phyloP scores from a whole-genome alignment of 2,329 filamentous ascomycete genomes.

The Cadophora gregata region DNA sequence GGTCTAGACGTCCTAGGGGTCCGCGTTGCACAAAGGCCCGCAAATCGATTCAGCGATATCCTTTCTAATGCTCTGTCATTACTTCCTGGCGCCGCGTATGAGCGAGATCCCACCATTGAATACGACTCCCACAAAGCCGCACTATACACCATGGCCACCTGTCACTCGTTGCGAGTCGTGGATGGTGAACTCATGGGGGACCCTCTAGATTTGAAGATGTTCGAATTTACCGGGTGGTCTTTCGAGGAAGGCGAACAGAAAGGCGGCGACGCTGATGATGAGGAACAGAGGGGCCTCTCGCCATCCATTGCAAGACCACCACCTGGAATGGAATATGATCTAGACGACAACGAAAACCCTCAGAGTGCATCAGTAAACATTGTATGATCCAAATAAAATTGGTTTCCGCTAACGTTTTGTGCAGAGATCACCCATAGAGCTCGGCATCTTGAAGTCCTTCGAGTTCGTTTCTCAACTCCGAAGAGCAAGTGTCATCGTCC shows the following conservation, averaged over 20 bases:
- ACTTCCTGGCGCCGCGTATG: conserved; percentile 57
- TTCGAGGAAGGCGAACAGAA: conserved; percentile 87
- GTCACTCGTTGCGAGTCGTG: conserved; percentile 86
- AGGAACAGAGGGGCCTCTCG: conserved; percentile 76
- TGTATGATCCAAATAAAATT: neutral
- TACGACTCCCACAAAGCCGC: conserved; percentile 70
- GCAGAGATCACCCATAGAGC: conserved; percentile 68
- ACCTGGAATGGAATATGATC: conserved; percentile 60
- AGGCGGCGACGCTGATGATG: conserved; percentile 68
- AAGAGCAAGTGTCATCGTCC: conserved; percentile 89
- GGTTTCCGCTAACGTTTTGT: conserved; percentile 10
- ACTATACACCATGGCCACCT: conserved; percentile 95
- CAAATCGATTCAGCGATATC: conserved; percentile 74
- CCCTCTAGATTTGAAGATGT: conserved; percentile 97
- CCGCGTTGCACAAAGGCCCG: conserved; percentile 71
- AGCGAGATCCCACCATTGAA: conserved; percentile 64
- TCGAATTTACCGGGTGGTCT: conserved; percentile 91
- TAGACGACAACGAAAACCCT: conserved; percentile 54
- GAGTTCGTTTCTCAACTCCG: conserved; percentile 95
- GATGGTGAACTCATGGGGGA: conserved; percentile 91
- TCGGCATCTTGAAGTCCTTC: conserved; percentile 89
- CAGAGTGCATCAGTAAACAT: conserved; percentile 34
- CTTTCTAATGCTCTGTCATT: conserved; percentile 68
- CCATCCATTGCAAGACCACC: conserved; percentile 92
- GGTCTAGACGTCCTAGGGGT: conserved; percentile 92